Conservation (phyloP, 1,284 basidiomycete species). For the Leccinum subrobustum region DNA sequence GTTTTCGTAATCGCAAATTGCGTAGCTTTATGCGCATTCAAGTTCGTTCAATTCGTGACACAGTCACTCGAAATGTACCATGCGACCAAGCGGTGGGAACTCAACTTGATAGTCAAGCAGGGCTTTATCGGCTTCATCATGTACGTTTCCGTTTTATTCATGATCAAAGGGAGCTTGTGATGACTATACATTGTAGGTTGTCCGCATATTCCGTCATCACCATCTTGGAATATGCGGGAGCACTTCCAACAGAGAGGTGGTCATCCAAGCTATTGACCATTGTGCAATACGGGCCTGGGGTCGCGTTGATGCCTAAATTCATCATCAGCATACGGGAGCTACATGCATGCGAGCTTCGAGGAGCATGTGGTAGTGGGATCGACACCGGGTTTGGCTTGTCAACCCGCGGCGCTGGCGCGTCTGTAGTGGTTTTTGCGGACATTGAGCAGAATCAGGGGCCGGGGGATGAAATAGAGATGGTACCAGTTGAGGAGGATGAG, state of each 20-base stretch:
- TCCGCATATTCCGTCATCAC: not conserved
- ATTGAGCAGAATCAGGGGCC: not conserved
- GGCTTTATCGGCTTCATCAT: slow-evolving; percentile 1
- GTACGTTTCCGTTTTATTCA: not conserved
- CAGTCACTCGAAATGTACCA: not conserved
- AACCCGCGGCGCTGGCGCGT: not conserved
- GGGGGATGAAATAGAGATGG: not conserved
- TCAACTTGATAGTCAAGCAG: not conserved
- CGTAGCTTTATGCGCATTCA: not conserved
- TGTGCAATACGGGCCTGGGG: not conserved
- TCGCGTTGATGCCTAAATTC: not conserved
- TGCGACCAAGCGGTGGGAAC: not conserved
- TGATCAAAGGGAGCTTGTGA: not conserved
- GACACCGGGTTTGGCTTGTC: not conserved
- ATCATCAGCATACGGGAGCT: not conserved
- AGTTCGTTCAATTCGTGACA: not conserved
- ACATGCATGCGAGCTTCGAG: not conserved
- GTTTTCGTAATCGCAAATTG: too few species aligned
- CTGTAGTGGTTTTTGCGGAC: not conserved
- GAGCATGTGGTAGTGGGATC: not conserved
- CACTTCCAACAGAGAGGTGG: not conserved
- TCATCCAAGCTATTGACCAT: not conserved
- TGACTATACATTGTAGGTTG: too few species aligned
- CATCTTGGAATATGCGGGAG: not conserved
- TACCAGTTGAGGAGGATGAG: too few species aligned